Evolutionary conservation across 2,329 filamentous ascomycete genomes (phyloP).

Genomic region (Dactylella cylindrospora): DNA sequence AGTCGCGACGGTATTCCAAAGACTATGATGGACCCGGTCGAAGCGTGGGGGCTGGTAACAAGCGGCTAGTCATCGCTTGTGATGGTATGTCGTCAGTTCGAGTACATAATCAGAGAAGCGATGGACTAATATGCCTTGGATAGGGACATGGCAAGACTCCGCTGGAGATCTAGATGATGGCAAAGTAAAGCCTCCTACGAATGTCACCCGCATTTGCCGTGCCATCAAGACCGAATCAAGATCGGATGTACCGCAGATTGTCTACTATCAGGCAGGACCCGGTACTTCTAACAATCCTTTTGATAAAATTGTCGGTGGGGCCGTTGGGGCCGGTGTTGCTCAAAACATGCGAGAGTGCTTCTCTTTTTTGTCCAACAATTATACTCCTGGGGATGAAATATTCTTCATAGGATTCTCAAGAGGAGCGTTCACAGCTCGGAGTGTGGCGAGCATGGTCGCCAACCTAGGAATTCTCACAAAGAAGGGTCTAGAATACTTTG

Average conservation of each 20-base stretch:
- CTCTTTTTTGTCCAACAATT: constrained; percentile 64
- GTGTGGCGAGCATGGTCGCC: constrained; percentile 59
- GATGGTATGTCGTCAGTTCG: constrained; percentile 43
- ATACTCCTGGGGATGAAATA: constrained; percentile 62
- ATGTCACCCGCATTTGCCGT: constrained; percentile 63
- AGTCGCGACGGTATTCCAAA: constrained; percentile 9
- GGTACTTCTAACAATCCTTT: constrained; percentile 52
- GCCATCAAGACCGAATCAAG: constrained; percentile 58
- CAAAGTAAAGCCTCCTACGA: constrained; percentile 50
- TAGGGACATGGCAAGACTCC: constrained; percentile 48
- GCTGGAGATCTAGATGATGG: constrained; percentile 44
- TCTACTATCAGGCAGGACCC: constrained; percentile 64
- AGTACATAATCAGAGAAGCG: not conserved
- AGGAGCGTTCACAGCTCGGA: constrained; percentile 63
- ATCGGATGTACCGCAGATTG: constrained; percentile 61
- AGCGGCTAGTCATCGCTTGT: constrained; percentile 47
- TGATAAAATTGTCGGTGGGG: constrained; percentile 41
- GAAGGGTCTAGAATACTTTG: constrained; percentile 60
- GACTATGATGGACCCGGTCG: constrained; percentile 26
- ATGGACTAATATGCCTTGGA: not conserved
- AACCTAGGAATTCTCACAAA: constrained; percentile 59
- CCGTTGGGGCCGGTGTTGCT: constrained; percentile 46
- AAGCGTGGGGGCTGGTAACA: constrained; percentile 21
- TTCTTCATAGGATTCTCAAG: constrained; percentile 62
- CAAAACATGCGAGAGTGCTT: constrained; percentile 64